A percentile compares a stretch with the other conserved stretches of the same genome.
phyloP scores from a whole-genome alignment of 106 monocot genomes.

The Vanilla planifolia region DNA sequence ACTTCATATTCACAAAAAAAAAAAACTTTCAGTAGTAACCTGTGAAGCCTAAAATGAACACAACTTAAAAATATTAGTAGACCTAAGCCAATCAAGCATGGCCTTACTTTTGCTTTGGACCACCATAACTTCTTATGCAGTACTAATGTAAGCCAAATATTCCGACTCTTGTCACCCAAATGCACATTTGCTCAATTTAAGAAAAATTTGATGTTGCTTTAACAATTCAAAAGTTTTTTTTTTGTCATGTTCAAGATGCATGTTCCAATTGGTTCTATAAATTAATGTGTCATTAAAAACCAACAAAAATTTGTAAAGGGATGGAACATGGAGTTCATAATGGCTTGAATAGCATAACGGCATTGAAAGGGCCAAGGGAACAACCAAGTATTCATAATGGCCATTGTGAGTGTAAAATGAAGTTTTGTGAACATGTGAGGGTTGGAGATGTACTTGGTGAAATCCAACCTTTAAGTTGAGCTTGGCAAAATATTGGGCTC shows the following conservation, averaged over 20 bases:
- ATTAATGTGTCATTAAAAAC: constrained; percentile 8
- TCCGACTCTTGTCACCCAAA: constrained; percentile 1
- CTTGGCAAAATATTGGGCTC: too few relatives aligned
- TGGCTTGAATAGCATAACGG: too few relatives aligned
- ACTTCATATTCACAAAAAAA: too few relatives aligned
- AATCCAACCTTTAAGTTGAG: too few relatives aligned
- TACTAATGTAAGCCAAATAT: constrained; percentile 4
- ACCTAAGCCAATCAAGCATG: neutral
- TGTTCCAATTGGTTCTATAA: neutral
- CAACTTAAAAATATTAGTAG: constrained; percentile 1
- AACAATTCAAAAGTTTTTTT: constrained; percentile 4
- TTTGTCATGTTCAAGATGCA: constrained; percentile 6
- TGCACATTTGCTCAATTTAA: neutral
- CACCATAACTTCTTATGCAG: constrained; percentile 2
- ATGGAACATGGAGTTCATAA: too few relatives aligned
- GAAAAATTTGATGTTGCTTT: neutral
- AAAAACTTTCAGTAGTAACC: constrained; percentile 11
- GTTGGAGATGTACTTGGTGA: too few relatives aligned
- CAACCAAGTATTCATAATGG: too few relatives aligned
- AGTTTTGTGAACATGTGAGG: too few relatives aligned
- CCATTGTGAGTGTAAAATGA: too few relatives aligned
- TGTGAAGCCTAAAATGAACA: constrained; percentile 6
- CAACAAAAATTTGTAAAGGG: neutral
- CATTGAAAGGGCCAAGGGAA: too few relatives aligned
- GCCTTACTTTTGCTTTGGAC: neutral